These are phyloP conservation scores for Vanrija pseudolonga DNA, from an alignment of 1,284 basidiomycete species.

Conservation along the genomic window DNA sequence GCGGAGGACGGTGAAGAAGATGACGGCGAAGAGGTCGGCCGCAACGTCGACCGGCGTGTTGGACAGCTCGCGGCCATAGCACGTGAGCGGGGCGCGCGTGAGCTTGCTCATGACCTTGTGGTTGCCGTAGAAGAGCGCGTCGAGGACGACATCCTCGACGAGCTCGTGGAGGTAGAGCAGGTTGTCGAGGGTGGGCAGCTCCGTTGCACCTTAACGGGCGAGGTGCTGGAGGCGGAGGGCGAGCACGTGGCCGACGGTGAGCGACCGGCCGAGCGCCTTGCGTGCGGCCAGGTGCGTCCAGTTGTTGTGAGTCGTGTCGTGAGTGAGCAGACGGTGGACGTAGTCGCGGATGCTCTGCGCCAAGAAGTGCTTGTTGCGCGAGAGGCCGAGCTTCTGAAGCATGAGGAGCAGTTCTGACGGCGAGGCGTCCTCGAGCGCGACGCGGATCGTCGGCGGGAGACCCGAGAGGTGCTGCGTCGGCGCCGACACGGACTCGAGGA, in stretches of 20 bases:
- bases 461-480: not conserved
- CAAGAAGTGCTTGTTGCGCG: not conserved
- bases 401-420: slow-evolving; percentile 1
- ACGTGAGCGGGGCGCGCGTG: not conserved
- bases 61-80: not conserved
- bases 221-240: slow-evolving; percentile 4
- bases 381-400: slow-evolving; percentile 1
- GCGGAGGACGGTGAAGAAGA: slow-evolving; percentile 11
- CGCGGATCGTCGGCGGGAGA: slow-evolving; percentile 1
- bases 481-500: slow-evolving; percentile 2
- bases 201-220: not conserved
- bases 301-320: not conserved
- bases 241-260: slow-evolving; percentile 3
- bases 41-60: slow-evolving; percentile 4
- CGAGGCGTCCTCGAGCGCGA: slow-evolving; percentile 2
- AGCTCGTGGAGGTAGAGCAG: slow-evolving; percentile 4
- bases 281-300: slow-evolving; percentile 5
- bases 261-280: slow-evolving; percentile 1
- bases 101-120: slow-evolving; percentile 1
- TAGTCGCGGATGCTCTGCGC: not conserved
- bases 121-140: slow-evolving; percentile 8
- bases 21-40: slow-evolving; percentile 12
- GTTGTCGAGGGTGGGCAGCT: slow-evolving; percentile 1
- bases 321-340: not conserved
- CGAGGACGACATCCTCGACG: slow-evolving; percentile 5